Base-by-base conservation (phyloP, 305 asterid species). In the Ajuga reptans region DNA sequence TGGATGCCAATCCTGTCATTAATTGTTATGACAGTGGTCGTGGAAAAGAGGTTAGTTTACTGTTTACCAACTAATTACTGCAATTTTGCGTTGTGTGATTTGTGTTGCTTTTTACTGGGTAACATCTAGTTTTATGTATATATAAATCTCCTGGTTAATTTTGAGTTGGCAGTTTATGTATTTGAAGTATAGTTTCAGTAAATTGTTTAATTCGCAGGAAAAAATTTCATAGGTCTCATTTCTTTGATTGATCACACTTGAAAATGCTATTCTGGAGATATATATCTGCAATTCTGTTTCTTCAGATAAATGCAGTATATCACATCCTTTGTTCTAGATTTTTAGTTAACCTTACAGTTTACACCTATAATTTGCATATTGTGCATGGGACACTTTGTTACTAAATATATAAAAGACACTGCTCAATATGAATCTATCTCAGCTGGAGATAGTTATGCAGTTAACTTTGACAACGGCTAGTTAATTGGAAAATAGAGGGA, bases 41-140 rank as follows among this genome's bases (percentile, higher is more conserved):
- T 27, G 97, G 91, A 78, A 84, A 73, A 66, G 75, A 87, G 96
- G 98, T 92, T 68, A 70, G 83, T 64, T 79, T 66, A 42, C 45
- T 56, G 83, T 60, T 80, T 64, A 37, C 45, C 57, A 36, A 4
- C 54, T 67, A n/a, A 15, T 57, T 36, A 42, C 50, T 67, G 41
- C 51, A 18, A 47, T 5, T 51, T 42, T 43, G 34, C 24, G n/a
- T 36, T 12, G 2, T 33, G 43, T 65, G 36, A 21, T 27, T 6
- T 51, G 5, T 10, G 9, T 31, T 60, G 46, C 36, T 72, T 43
- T 49, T 45, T 18, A 17, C 21, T 43, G 45, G 18, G 55, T 16
- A 24, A 11, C 15, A 46, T 24, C 6, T 62, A 64, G 57, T 66
- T 64, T 69, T 33, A 18, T 59, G 47, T 46, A 54, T 47, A 62